These are phyloP conservation scores for Aspergillus kassunensis DNA, from an alignment of 495 filamentous ascomycete species.

Conservation along the genomic window DNA sequence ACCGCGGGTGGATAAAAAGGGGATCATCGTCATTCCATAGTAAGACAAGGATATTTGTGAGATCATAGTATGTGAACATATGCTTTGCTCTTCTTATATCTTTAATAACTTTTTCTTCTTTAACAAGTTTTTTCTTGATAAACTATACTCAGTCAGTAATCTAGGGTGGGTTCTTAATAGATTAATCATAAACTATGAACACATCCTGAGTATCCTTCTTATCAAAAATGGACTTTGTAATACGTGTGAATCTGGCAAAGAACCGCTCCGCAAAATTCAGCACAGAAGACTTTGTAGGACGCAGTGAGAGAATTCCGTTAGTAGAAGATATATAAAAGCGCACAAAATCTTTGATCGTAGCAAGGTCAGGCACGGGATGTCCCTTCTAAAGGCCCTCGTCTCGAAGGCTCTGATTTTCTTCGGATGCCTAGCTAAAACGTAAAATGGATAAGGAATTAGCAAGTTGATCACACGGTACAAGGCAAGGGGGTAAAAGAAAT, in stretches of 20 bases:
- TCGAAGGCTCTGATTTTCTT: conserved; percentile 9
- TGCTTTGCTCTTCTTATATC: conserved; percentile 7
- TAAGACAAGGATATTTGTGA: conserved; percentile 12
- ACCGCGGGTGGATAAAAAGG: conserved; percentile 5
- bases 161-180: not conserved
- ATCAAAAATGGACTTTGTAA: conserved; percentile 9
- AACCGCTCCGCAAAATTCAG: conserved; percentile 16
- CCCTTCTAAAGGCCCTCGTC: conserved; percentile 8
- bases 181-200: not conserved
- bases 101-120: conserved; percentile 7
- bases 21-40: conserved; percentile 12
- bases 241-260: conserved; percentile 12
- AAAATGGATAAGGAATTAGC: conserved; percentile 4
- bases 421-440: not conserved
- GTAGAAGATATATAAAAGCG: conserved; percentile 13
- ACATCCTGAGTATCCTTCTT: conserved; percentile 6
- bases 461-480: not conserved
- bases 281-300: conserved; percentile 10
- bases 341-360: conserved; percentile 16
- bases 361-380: conserved; percentile 15
- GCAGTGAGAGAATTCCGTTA: conserved; percentile 8
- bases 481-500: conserved; percentile 1
- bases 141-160: conserved; percentile 1
- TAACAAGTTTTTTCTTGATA: conserved; percentile 2
- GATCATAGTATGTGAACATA: conserved; percentile 9